A percentile compares a stretch with the other conserved stretches of the same genome.
These are phyloP conservation scores for Fusarium fujikuroi DNA, from an alignment of 2,329 filamentous ascomycete species.

Conservation along the genomic window DNA sequence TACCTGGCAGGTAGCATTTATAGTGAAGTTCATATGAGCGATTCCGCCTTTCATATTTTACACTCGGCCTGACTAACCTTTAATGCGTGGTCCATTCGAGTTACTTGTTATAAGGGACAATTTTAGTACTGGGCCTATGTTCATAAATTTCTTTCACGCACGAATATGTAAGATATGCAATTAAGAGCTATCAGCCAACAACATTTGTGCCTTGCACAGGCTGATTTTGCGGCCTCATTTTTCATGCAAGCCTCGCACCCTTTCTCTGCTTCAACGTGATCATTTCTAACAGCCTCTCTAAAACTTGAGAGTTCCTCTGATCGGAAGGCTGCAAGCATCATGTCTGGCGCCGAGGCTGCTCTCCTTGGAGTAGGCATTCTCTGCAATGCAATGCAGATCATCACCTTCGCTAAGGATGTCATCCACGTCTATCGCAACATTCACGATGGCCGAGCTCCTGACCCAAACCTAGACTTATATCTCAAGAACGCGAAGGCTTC, in stretches of 20 bases:
- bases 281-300: too few species aligned
- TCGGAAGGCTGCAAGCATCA: fast-evolving
- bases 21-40: neutral
- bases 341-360: neutral
- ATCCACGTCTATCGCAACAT: neutral
- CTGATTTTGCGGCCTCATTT: neutral
- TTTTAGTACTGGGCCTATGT: fast-evolving
- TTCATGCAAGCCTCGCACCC: neutral
- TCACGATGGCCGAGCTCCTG: neutral
- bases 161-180: neutral
- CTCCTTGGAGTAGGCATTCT: neutral
- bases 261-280: neutral
- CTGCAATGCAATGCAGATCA: neutral
- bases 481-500: neutral
- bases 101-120: fast-evolving
- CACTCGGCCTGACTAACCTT: too few species aligned
- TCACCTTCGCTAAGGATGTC: neutral
- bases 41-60: fast-evolving
- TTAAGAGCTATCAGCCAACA: neutral
- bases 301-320: fast-evolving
- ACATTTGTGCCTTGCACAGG: neutral
- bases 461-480: neutral
- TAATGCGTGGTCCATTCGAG: fast-evolving
- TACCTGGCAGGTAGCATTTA: fast-evolving
- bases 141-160: fast-evolving